These are phyloP conservation scores for Termitomyces titanicus DNA, from an alignment of 768 basidiomycete genomes.

Conservation along the genomic window DNA sequence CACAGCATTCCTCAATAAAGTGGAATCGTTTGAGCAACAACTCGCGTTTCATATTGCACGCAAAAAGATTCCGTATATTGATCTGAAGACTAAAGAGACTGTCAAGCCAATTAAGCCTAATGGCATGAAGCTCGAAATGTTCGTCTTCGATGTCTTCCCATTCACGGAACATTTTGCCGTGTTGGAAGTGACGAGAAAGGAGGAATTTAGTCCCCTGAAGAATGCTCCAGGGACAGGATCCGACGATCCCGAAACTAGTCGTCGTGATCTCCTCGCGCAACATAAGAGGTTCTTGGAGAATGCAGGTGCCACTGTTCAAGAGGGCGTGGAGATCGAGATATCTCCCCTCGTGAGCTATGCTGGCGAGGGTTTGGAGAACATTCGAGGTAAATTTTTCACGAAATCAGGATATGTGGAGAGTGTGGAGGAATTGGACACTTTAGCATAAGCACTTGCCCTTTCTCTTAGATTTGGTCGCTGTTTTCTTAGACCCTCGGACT, in stretches of 20 bases:
- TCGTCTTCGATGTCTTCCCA: slow-evolving; percentile 99
- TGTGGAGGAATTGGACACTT: slow-evolving; percentile 68
- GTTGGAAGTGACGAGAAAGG: slow-evolving; percentile 80
- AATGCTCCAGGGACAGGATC: slow-evolving; percentile 92
- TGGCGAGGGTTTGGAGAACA: slow-evolving; percentile 82
- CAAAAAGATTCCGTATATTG: slow-evolving; percentile 91
- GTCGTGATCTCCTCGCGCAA: slow-evolving; percentile 84
- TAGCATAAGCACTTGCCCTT: slow-evolving; percentile 30
- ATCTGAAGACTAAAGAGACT: slow-evolving; percentile 58
- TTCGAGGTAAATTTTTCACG: slow-evolving; percentile 75
- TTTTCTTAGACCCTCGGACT: slow-evolving; percentile 5
- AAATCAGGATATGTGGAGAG: slow-evolving; percentile 68
- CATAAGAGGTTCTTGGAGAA: slow-evolving; percentile 79
- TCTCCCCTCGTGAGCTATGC: slow-evolving; percentile 87
- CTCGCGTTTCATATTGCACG: slow-evolving; percentile 97
- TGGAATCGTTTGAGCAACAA: slow-evolving; percentile 78
- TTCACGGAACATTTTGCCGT: slow-evolving; percentile 81
- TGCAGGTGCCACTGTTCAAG: slow-evolving; percentile 71
- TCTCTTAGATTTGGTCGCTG: neutral
- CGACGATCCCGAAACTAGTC: slow-evolving; percentile 89
- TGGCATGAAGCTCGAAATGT: slow-evolving; percentile 98
- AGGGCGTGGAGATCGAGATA: slow-evolving; percentile 85
- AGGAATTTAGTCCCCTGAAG: slow-evolving; percentile 97
- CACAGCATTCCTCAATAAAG: slow-evolving; percentile 71
- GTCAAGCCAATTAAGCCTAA: slow-evolving; percentile 90